These are phyloP conservation scores for Solanum piurae DNA, from an alignment of 257 asterid genomes.

Conservation along the genomic window DNA sequence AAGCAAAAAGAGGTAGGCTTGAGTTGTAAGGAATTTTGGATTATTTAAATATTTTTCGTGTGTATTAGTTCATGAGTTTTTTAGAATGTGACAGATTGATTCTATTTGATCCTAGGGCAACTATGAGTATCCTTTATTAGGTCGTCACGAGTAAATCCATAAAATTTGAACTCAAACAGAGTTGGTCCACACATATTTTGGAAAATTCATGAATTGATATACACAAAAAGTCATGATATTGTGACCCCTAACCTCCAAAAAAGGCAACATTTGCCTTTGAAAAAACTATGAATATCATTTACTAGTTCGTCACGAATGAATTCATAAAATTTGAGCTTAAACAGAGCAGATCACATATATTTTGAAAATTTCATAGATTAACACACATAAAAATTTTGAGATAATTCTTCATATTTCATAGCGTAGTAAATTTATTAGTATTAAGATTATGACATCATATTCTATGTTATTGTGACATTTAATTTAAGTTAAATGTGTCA, in stretches of 20 bases:
- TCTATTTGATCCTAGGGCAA: not conserved
- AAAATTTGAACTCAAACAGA: not conserved
- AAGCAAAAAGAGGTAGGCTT: not conserved
- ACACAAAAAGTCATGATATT: not conserved
- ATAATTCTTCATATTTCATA: not conserved
- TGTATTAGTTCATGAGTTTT: not conserved
- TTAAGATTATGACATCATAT: not conserved
- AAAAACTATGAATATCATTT: too few relatives aligned
- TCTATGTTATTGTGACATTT: not conserved
- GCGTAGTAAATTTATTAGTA: not conserved
- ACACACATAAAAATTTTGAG: too few relatives aligned
- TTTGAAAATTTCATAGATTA: not conserved
- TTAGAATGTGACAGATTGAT: not conserved
- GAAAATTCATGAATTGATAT: not conserved
- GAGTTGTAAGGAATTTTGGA: not conserved
- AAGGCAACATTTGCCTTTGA: too few relatives aligned
- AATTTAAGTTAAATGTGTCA: not conserved
- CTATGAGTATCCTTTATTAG: not conserved
- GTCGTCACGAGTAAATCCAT: rapidly evolving
- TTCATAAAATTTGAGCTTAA: not conserved
- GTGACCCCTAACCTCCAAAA: not conserved
- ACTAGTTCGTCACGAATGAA: not conserved
- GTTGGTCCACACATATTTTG: rapidly evolving
- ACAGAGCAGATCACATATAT: not conserved
- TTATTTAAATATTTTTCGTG: too few relatives aligned